Percentiles rank a stretch among this genome's conserved stretches.
Evolutionary conservation across 2,329 filamentous ascomycete species (phyloP).

Genomic region (Colletotrichum acutatum): DNA sequence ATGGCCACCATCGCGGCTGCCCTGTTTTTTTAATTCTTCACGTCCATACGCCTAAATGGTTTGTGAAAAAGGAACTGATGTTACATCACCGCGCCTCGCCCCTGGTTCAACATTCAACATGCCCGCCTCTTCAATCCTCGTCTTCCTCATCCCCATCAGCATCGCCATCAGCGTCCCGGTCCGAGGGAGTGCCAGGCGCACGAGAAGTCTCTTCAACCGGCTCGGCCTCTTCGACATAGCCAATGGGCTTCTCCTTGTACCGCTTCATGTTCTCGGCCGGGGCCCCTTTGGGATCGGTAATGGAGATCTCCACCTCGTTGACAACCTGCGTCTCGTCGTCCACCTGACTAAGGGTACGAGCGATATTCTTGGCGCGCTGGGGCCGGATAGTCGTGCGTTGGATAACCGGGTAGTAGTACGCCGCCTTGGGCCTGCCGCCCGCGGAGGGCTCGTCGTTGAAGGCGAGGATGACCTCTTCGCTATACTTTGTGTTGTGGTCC

Average conservation of each 20-base stretch:
- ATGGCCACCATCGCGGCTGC: not conserved
- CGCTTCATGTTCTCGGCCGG: slow-evolving; percentile 61
- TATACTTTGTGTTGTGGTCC: slow-evolving; percentile 69
- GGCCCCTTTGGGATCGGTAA: slow-evolving; percentile 66
- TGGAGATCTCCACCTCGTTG: slow-evolving; percentile 65
- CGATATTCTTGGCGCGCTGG: slow-evolving; percentile 72
- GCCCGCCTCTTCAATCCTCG: slow-evolving; percentile 34
- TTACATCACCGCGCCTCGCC: not conserved
- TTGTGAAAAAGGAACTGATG: not conserved
- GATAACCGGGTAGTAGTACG: slow-evolving; percentile 76
- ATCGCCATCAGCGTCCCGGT: slow-evolving; percentile 54
- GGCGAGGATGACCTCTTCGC: slow-evolving; percentile 71
- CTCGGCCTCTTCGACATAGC: slow-evolving; percentile 52
- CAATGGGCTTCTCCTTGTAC: slow-evolving; percentile 65
- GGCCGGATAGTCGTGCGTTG: slow-evolving; percentile 71
- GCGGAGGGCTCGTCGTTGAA: slow-evolving; percentile 60
- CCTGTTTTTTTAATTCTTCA: not conserved
- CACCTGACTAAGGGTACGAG: slow-evolving; percentile 58
- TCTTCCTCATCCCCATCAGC: slow-evolving; percentile 59
- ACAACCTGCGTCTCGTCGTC: slow-evolving; percentile 62
- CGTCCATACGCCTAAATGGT: not conserved
- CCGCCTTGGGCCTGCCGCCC: slow-evolving; percentile 62
- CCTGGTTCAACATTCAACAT: not conserved
- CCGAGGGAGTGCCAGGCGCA: slow-evolving; percentile 37
- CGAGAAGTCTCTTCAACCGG: slow-evolving; percentile 10